phyloP scores from a whole-genome alignment of 139 green algal species.

The Spirogloea muscicola region DNA sequence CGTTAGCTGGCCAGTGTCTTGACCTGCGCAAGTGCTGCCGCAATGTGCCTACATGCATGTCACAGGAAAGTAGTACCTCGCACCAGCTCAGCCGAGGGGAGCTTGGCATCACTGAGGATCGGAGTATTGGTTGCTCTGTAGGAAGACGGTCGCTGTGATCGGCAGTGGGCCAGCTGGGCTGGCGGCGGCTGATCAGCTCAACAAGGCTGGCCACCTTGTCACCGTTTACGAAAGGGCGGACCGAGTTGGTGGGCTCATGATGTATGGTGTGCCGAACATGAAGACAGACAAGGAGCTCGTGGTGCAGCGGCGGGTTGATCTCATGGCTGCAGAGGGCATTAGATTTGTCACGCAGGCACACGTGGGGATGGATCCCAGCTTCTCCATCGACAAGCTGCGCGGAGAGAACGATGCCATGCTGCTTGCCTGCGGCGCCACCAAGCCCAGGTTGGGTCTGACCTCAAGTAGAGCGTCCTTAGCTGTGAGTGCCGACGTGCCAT shows the following conservation, averaged over 20 bases:
- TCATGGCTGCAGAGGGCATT: conserved; percentile 87
- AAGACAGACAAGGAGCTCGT: conserved; percentile 92
- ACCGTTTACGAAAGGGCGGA: conserved; percentile 93
- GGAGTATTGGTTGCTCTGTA: too few relatives aligned
- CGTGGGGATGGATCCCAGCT: conserved; percentile 43
- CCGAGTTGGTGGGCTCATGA: conserved; percentile 92
- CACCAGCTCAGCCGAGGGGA: too few relatives aligned
- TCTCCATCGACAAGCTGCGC: conserved; percentile 54
- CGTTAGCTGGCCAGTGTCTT: too few relatives aligned
- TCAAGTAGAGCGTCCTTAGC: too few relatives aligned
- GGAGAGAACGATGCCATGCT: conserved; percentile 70
- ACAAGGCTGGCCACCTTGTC: conserved; percentile 74
- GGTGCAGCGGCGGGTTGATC: conserved; percentile 87
- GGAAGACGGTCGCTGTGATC: conserved; percentile 76
- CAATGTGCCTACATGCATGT: too few relatives aligned
- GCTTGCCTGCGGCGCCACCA: conserved; percentile 85
- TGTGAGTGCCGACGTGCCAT: too few relatives aligned
- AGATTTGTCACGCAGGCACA: conserved; percentile 74
- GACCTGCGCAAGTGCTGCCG: too few relatives aligned
- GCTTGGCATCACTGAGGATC: too few relatives aligned
- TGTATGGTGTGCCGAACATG: conserved; percentile 98
- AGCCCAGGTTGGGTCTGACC: conserved; percentile 66
- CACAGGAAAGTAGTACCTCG: too few relatives aligned
- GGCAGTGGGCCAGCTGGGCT: conserved; percentile 85
- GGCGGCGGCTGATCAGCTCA: conserved; percentile 94